Percentiles rank a stretch among this genome's conserved stretches.
These are phyloP conservation scores for Tetrahymena thermophila DNA, from an alignment of 73 alveolate species.

Conservation along the genomic window DNA sequence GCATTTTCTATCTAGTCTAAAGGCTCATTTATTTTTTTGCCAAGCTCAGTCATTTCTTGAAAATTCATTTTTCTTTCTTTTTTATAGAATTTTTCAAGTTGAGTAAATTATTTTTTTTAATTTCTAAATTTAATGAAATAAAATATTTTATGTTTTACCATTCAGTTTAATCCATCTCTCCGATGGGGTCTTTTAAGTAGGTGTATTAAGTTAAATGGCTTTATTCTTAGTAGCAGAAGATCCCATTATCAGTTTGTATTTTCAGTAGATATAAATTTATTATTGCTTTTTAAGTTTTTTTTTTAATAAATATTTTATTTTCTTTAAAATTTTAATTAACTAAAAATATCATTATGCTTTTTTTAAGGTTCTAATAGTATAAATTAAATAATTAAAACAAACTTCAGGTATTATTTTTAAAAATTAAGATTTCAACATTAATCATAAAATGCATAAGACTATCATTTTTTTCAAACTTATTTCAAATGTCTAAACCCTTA, in stretches of 20 bases:
- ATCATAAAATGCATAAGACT: too few relatives aligned
- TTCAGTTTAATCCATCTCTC: not conserved
- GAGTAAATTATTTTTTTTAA: too few relatives aligned
- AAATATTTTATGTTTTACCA: not conserved
- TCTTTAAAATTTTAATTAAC: not conserved
- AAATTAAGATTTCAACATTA: not conserved
- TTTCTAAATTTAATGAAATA: too few relatives aligned
- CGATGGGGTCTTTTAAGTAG: not conserved
- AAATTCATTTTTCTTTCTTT: not conserved
- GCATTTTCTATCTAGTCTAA: not conserved
- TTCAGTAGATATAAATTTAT: not conserved
- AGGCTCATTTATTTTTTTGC: not conserved
- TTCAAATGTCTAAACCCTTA: too few relatives aligned
- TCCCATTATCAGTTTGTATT: not conserved
- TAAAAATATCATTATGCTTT: not conserved
- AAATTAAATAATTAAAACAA: too few relatives aligned
- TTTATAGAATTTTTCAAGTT: not conserved
- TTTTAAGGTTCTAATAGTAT: not conserved
- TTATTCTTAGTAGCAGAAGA: not conserved
- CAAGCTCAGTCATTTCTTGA: not conserved
- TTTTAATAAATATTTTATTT: not conserved
- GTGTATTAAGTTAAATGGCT: not conserved
- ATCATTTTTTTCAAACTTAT: not conserved
- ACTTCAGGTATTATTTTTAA: not conserved
- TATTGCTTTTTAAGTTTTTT: not conserved